These are phyloP conservation scores for Blastomyces gilchristii DNA, from an alignment of 2,329 filamentous ascomycete genomes.

Conservation along the genomic window DNA sequence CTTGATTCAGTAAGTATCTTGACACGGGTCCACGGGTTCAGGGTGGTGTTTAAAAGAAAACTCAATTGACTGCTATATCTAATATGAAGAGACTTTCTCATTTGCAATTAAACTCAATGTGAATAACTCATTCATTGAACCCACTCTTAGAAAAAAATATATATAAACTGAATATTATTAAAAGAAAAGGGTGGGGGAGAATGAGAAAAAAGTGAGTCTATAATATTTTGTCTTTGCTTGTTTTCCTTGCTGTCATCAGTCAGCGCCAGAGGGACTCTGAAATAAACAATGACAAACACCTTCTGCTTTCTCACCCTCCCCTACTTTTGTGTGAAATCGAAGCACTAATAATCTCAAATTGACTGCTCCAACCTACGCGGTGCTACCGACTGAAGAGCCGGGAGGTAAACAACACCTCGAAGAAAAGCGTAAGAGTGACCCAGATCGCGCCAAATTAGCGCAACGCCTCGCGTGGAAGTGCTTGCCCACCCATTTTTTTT, in stretches of 20 bases:
- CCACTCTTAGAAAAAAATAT: no score
- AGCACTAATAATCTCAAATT: neutral
- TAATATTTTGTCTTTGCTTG: neutral
- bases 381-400: neutral
- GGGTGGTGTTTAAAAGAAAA: no score
- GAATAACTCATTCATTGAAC: no score
- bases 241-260: neutral
- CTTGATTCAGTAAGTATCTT: no score
- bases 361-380: neutral
- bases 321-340: neutral
- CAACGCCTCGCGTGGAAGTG: neutral
- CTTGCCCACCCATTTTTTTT: neutral
- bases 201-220: neutral
- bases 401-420: neutral
- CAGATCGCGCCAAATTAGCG: neutral
- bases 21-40: no score
- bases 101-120: neutral
- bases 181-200: no score
- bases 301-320: neutral
- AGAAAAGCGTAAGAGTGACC: neutral
- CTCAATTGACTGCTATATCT: neutral
- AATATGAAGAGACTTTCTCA: neutral
- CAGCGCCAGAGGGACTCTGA: neutral
- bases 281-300: neutral
- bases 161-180: no score